Evolutionary conservation across 1,284 basidiomycete species (phyloP).

Genomic region (Boletellus sp.): DNA sequence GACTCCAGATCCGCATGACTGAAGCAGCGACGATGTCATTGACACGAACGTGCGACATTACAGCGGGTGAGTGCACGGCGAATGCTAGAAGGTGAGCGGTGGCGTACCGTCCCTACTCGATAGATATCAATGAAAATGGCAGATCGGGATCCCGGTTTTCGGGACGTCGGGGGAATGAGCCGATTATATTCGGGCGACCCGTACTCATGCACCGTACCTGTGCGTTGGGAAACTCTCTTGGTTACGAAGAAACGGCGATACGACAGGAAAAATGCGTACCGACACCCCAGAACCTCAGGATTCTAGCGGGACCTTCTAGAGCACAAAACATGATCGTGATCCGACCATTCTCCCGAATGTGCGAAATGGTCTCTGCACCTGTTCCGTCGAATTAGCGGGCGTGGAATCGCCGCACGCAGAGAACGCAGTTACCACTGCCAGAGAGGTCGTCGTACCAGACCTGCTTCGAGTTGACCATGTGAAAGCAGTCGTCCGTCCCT

Average conservation of each 20-base stretch:
- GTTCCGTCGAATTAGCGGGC: background rate
- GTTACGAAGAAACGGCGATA: background rate
- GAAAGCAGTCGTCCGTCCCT: slow-evolving; percentile 46
- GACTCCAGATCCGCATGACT: slow-evolving; percentile 56
- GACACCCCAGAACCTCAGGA: slow-evolving; percentile 49
- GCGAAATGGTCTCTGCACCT: slow-evolving; percentile 56
- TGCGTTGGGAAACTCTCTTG: background rate
- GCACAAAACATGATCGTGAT: slow-evolving; percentile 56
- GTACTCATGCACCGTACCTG: slow-evolving; percentile 50
- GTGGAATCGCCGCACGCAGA: background rate
- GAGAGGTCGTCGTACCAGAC: slow-evolving; percentile 59
- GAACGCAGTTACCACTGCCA: slow-evolving; percentile 44
- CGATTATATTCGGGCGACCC: slow-evolving; percentile 49
- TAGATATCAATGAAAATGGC: slow-evolving; percentile 51
- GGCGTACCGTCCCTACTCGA: slow-evolving; percentile 46
- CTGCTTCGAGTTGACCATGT: slow-evolving; percentile 41
- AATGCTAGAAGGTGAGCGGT: background rate
- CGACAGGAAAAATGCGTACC: slow-evolving; percentile 32
- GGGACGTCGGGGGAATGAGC: slow-evolving; percentile 40
- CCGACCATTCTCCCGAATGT: slow-evolving; percentile 56
- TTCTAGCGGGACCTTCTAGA: slow-evolving; percentile 52
- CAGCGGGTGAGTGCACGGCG: background rate
- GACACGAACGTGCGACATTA: background rate
- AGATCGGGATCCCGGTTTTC: slow-evolving; percentile 50
- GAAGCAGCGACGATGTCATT: background rate